Base-by-base conservation (phyloP, 148 eudicot species). In the Pouteria glomerata region DNA sequence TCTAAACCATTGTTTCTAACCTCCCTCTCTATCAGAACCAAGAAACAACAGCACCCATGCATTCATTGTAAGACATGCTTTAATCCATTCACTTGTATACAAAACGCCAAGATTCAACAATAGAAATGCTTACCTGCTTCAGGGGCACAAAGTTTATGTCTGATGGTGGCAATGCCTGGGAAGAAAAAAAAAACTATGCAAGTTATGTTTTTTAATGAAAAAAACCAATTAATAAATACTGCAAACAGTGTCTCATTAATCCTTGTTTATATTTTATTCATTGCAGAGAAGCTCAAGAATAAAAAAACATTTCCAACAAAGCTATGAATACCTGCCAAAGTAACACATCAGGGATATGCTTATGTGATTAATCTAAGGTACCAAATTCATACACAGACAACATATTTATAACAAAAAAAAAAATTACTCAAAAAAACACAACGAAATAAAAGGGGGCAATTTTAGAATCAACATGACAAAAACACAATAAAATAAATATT, bases 81-180 rank as follows among this genome's bases (percentile, higher is more conserved):
- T 10, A 56, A 24, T 42, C 21, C 11, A 41, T 11, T 27, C 3
- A 44, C 45, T 15, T 15, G 15, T 35, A 35, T 29, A 21, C 19
- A 18, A 24, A 68, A 53, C 59, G 30, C 51, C 37, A 61, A 61
- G 23, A 69, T 68, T 57, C 27, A 56, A 13, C 59, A 71, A 18
- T 44, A 69, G 34, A 31, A 60, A n/a, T 16, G 62, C 34, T 61
- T 83, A 92, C 97, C 96, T 90, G 97, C 70, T 92, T 92, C 74
- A 92, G 75, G 63, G 97, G 97, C 74, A 83, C 85, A 76, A 92
- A 92, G 63, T 77, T 85, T 75, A 92, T 92, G 26, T 86, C 79
- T 71, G 83, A 57, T 18, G 97, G 96, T 72, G 89, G 81, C 79
- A 90, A 77, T 29, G 97, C 97, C 97, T 92, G 90, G 66, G 71